Evolutionary conservation across 1,284 basidiomycete genomes (phyloP), one percentile per base, ranked within the genome.

Genomic region (Limonomyces culmigenus): DNA sequence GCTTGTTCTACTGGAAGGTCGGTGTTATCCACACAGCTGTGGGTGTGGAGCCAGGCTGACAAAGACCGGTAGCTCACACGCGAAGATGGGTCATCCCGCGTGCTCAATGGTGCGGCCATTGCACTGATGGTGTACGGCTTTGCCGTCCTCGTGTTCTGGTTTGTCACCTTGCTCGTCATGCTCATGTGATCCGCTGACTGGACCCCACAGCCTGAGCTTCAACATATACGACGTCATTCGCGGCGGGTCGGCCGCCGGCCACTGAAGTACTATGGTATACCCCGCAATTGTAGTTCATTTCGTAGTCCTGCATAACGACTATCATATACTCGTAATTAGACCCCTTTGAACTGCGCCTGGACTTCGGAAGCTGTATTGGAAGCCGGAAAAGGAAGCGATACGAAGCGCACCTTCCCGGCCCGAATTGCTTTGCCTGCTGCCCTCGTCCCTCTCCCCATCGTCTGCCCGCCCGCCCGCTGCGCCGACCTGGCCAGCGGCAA

Each of bases 91-190:
- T 57, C 62, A 30, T 72, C 65, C 45, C 74, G 67, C 51, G 41
- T 48, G 20, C 54, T 85, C 43, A 74, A 70, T 41, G 62, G 61
- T 47, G 65, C 66, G 2, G 78, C 88, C 2, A 56, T 85, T 30
- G 73, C 58, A 5, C 57, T 96, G 36, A 66, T 73, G 16, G 52
- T 72, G 5, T 93, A 92, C 52, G 91, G 91, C 11, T 54, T 65
- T n/a, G 65, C 62, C 43, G 74, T 96, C 33, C 88, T 91, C 59
- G 60, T 80, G 18, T 87, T 93, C 54, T 92, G 87, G 85, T 87
- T 50, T 48, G 84, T 65, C 12, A 13, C 16, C 12, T 12, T 36
- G 15, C 15, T 21, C 14, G 14, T 23, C 6, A 3, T 35, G 13
- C 27, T 36, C 17, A 37, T 33, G 31, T 23, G 25, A 12, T 33